Evolutionary conservation across 306 rosid species (phyloP).

Genomic region (Vigna angularis): DNA sequence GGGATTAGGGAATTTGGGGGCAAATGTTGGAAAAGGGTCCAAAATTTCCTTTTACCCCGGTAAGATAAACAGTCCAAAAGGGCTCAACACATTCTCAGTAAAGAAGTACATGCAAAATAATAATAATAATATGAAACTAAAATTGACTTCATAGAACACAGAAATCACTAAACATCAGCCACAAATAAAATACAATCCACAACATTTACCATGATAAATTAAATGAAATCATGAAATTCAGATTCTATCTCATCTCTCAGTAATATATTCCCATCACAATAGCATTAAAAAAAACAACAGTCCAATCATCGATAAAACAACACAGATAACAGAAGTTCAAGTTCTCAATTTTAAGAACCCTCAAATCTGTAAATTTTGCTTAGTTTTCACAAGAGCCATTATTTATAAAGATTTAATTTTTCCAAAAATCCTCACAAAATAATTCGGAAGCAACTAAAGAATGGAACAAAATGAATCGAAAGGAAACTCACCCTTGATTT

Average conservation of each 20-base stretch:
- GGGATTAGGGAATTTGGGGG: background rate
- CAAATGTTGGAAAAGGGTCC: constrained; percentile 2
- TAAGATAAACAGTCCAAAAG: background rate
- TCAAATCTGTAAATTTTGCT: background rate
- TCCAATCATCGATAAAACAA: constrained; percentile 14
- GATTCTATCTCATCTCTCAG: background rate
- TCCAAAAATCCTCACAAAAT: background rate
- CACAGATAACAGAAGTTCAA: background rate
- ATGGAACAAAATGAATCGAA: background rate
- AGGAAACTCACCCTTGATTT: constrained; percentile 4
- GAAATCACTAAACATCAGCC: background rate
- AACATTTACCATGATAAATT: background rate
- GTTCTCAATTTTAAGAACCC: background rate
- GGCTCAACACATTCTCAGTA: background rate
- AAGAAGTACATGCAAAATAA: background rate
- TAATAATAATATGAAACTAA: background rate
- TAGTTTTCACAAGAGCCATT: constrained; percentile 5
- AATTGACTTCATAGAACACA: constrained; percentile 13
- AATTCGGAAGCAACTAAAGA: constrained; percentile 5
- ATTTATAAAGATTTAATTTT: constrained; percentile 8
- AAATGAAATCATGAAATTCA: constrained; percentile 39
- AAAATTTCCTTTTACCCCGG: background rate
- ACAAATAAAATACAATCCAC: constrained; percentile 1
- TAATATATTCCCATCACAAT: background rate
- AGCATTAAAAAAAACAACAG: constrained; percentile 19